Evolutionary conservation across 1,284 basidiomycete species (phyloP), one percentile per base, ranked within the genome.

Genomic region (Moesziomyces sp.): DNA sequence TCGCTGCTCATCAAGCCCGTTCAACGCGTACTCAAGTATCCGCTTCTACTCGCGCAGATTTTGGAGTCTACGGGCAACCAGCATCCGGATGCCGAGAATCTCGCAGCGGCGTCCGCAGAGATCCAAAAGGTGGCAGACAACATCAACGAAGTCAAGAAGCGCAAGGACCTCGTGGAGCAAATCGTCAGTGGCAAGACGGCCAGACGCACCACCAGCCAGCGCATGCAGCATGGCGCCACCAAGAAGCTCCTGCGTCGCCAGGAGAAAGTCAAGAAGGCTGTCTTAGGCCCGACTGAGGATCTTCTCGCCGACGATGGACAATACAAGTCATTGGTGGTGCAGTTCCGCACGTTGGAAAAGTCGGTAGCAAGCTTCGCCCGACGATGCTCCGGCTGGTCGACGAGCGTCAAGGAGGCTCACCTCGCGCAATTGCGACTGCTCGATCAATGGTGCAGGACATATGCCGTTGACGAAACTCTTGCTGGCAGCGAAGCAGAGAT

Each of bases 131-230:
- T 95, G 4, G 93, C 94, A 0, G 87, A 89, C 71, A 90, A 91
- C 66, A 92, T 97, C 49, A 96, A 97, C 77, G 93, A 96, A 81
- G 91, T 90, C 45, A 88, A 93, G 78, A 87, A 94, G 59, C 87
- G 93, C 24, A 90, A 91, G 74, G 94, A 97, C 82, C 90, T 94
- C 3, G 82, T 85, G 30, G 77, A 73, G 11, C 79, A 80, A n/a
- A 77, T 80, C 42, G 73, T 73, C 51, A 69, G 64, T 28, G 75
- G 65, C 62, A 73, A 72, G 45, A 23, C 52, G 2, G 40, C 68
- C 24, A 72, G 64, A 24, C 62, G 67, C 16, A 55, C 61, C 9
- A 64, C 71, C 9, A 66, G 72, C 44, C 73, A 75, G 23, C 62
- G 67, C 11, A 56, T 74, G 46, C 70, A 69, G 47, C 70, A 74